phyloP scores from a whole-genome alignment of 805 yeast species.

The Diddensiella santjacobensis region DNA sequence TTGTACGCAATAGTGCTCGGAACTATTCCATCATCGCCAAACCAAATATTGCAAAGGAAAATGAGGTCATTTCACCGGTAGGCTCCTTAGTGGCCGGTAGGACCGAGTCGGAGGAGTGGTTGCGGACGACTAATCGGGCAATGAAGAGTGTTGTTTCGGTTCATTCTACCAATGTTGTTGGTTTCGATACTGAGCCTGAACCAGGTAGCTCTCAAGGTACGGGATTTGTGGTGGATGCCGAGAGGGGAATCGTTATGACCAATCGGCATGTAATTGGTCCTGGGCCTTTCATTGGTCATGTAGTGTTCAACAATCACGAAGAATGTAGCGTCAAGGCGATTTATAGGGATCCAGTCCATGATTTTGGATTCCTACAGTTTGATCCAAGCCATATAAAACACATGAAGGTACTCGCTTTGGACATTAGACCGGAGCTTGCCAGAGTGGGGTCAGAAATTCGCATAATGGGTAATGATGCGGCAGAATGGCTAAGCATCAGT shows the following conservation, averaged over 20 bases:
- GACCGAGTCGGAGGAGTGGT: constrained; percentile 51
- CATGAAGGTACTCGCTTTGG: constrained; percentile 63
- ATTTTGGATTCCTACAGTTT: constrained; percentile 83
- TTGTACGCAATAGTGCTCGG: too few species aligned
- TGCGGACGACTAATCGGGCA: constrained; percentile 71
- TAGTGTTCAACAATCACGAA: constrained; percentile 90
- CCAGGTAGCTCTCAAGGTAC: constrained; percentile 75
- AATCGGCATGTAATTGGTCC: constrained; percentile 95
- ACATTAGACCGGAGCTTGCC: constrained; percentile 75
- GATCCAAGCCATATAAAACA: constrained; percentile 69
- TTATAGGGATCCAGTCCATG: constrained; percentile 93
- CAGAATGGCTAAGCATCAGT: constrained; percentile 84
- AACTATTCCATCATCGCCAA: too few species aligned
- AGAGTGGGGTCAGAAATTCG: constrained; percentile 90
- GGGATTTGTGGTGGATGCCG: constrained; percentile 87
- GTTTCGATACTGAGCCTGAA: constrained; percentile 82
- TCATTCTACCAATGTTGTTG: constrained; percentile 80
- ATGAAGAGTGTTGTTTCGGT: constrained; percentile 85
- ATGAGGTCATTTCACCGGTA: too few species aligned
- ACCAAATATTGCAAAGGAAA: neutral
- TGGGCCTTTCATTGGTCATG: constrained; percentile 89
- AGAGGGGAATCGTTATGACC: constrained; percentile 77
- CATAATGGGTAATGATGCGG: constrained; percentile 95
- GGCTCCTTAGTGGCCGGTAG: neutral
- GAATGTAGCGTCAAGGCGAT: constrained; percentile 83